phyloP scores from a whole-genome alignment of 2,329 filamentous ascomycete genomes.

The Fusarium albidum region DNA sequence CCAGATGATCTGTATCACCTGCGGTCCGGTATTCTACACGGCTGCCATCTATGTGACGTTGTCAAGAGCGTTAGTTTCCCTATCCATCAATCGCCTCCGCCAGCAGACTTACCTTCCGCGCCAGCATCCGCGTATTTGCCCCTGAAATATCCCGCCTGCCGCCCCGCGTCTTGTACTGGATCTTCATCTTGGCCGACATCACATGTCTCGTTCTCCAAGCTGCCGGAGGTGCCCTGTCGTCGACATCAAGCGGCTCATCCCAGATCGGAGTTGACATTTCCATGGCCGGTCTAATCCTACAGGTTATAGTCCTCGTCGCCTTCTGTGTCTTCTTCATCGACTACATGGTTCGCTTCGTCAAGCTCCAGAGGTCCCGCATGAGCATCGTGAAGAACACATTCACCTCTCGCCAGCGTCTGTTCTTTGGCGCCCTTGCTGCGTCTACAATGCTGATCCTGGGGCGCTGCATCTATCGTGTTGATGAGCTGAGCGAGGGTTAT shows the following conservation, averaged over 20 bases:
- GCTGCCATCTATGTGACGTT: conserved; percentile 42
- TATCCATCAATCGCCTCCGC: too few relatives aligned
- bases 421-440: conserved; percentile 53
- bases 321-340: conserved; percentile 52
- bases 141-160: too few relatives aligned
- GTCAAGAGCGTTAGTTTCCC: too few relatives aligned
- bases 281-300: conserved; percentile 58
- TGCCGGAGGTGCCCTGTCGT: conserved; percentile 56
- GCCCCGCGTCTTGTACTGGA: conserved; percentile 30
- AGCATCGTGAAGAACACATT: too few relatives aligned
- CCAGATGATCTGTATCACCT: conserved; percentile 63
- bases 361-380: not conserved
- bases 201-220: conserved; percentile 61
- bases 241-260: conserved; percentile 45
- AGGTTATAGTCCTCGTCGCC: conserved; percentile 55
- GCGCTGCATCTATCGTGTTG: conserved; percentile 64
- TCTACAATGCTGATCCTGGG: conserved; percentile 63
- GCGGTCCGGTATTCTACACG: conserved; percentile 47
- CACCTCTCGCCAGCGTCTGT: not conserved
- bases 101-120: too few relatives aligned
- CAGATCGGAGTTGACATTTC: conserved; percentile 56
- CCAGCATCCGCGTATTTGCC: too few relatives aligned
- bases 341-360: conserved; percentile 47
- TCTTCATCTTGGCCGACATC: conserved; percentile 57
- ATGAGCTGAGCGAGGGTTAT: conserved; percentile 65